phyloP scores from a whole-genome alignment of 148 eudicot species.

The Silene latifolia region DNA sequence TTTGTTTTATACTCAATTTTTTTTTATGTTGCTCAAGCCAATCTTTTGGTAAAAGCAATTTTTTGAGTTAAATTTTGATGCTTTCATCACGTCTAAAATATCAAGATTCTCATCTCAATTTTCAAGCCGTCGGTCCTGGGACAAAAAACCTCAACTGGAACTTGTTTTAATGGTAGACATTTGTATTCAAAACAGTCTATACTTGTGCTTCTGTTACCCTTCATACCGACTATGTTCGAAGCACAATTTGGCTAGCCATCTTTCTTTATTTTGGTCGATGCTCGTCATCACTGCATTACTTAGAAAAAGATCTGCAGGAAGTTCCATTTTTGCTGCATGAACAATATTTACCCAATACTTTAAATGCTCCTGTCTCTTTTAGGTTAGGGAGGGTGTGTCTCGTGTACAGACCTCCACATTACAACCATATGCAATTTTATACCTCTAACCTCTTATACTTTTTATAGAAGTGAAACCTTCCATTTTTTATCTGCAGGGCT shows the following conservation, averaged over 20 bases:
- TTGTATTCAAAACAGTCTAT: too few relatives aligned
- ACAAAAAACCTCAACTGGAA: not conserved
- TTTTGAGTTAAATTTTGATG: not conserved
- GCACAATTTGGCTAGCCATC: not conserved
- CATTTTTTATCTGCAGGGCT: slow-evolving; percentile 25
- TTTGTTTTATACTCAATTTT: not conserved
- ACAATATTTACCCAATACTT: not conserved
- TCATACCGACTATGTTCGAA: not conserved
- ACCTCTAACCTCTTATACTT: not conserved
- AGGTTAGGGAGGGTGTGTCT: not conserved
- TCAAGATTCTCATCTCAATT: too few relatives aligned
- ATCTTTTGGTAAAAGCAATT: not conserved
- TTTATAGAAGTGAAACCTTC: not conserved
- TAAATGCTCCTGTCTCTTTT: not conserved
- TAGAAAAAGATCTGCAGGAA: too few relatives aligned
- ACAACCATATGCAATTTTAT: not conserved
- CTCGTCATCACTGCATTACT: too few relatives aligned
- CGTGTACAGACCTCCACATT: not conserved
- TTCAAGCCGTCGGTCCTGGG: not conserved
- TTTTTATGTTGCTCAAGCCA: not conserved
- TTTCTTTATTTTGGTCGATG: not conserved
- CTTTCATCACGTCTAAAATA: not conserved
- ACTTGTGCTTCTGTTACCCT: not conserved
- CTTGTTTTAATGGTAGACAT: not conserved
- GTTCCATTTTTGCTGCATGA: too few relatives aligned